Conservation (phyloP, 2,329 filamentous ascomycete genomes). For the Monascus ruber region DNA sequence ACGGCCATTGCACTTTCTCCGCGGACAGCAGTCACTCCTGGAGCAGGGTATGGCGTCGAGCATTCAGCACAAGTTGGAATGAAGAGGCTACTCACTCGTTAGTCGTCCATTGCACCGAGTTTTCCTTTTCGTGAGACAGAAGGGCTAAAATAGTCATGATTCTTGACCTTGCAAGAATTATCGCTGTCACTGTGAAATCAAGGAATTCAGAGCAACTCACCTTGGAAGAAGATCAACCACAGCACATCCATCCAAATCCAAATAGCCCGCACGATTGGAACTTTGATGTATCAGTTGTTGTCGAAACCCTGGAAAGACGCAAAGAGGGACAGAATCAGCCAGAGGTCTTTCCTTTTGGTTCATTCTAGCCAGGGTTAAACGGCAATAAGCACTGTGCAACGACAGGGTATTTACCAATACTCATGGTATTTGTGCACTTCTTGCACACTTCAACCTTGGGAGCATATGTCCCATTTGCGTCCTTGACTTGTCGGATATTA, state of each 20-base stretch:
- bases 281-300: constrained; percentile 61
- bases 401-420: constrained; percentile 25
- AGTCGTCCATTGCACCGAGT: constrained; percentile 1
- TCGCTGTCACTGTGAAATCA: too few relatives aligned
- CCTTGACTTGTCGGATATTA: constrained; percentile 47
- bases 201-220: constrained; percentile 23
- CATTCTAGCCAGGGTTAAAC: constrained; percentile 1
- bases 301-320: constrained; percentile 40
- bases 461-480: constrained; percentile 26
- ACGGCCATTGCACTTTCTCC: constrained; percentile 63
- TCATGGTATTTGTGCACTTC: constrained; percentile 43
- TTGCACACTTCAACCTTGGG: constrained; percentile 40
- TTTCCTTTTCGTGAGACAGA: not conserved
- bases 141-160: too few relatives aligned
- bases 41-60: constrained; percentile 52
- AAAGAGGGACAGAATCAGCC: not conserved
- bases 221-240: constrained; percentile 65
- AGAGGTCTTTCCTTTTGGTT: not conserved
- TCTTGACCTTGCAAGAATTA: too few relatives aligned
- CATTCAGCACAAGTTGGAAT: constrained; percentile 66
- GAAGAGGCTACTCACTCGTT: constrained; percentile 49
- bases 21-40: constrained; percentile 59
- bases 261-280: constrained; percentile 64
- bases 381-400: not conserved
- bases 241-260: constrained; percentile 65